Percentiles rank a stretch among this genome's conserved stretches.
Conservation (phyloP, 1,284 basidiomycete genomes). For the Filobasidium uniguttulatum region DNA sequence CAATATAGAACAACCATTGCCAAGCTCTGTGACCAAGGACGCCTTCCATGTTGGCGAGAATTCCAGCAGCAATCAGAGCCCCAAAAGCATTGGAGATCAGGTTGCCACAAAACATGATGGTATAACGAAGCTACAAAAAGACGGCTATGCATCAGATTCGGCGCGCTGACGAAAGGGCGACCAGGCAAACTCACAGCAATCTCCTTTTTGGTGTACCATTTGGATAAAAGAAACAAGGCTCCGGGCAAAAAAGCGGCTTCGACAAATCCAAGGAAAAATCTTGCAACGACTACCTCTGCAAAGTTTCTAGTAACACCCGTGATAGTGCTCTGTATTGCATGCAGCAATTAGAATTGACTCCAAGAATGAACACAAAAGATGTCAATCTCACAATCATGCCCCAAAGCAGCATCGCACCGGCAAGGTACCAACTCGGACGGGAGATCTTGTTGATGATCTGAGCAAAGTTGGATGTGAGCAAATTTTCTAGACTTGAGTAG, state of each 20-base stretch:
- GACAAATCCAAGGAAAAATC: slow-evolving; percentile 50
- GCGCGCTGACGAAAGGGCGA: not conserved
- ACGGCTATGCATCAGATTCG: slow-evolving; percentile 7
- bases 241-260: slow-evolving; percentile 22
- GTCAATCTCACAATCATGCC: slow-evolving; percentile 16
- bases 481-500: not conserved
- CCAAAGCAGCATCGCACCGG: slow-evolving; percentile 47
- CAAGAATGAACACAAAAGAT: slow-evolving; percentile 6
- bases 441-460: slow-evolving; percentile 50
- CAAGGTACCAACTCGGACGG: slow-evolving; percentile 59
- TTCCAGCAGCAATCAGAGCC: slow-evolving; percentile 58
- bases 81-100: slow-evolving; percentile 65
- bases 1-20: slow-evolving; percentile 63
- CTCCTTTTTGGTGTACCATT: slow-evolving; percentile 39
- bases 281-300: slow-evolving; percentile 51
- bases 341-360: not conserved
- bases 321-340: slow-evolving; percentile 43
- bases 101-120: slow-evolving; percentile 51
- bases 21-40: slow-evolving; percentile 53
- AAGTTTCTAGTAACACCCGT: slow-evolving; percentile 53
- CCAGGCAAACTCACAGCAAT: slow-evolving; percentile 8
- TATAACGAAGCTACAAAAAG: slow-evolving; percentile 43
- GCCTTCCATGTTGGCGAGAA: slow-evolving; percentile 57
- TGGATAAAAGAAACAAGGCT: slow-evolving; percentile 45
- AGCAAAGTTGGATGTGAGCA: slow-evolving; percentile 47